Evolutionary conservation across 2,329 filamentous ascomycete genomes (phyloP), one percentile per base, ranked within the genome.

Genomic region (Myriosclerotinia scirpicola): DNA sequence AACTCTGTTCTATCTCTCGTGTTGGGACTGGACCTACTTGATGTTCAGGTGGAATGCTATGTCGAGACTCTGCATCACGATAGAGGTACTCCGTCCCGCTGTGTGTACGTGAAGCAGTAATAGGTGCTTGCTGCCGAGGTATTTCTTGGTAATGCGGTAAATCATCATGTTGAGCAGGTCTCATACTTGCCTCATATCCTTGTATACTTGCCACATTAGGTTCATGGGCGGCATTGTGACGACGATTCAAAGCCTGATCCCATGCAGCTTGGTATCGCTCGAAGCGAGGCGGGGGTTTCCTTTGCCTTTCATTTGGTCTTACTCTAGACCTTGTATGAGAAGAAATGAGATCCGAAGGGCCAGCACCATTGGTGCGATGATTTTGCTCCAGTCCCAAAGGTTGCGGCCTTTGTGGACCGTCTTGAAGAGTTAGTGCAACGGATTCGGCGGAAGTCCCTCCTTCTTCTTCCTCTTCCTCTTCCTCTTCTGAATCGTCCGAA

Each of bases 251-350:
- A 30, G 76, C 76, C 44, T 76, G 70, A n/a, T 76, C 69, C 71
- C 73, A 77, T n/a, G 76, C 75, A 52, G 75, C 74, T 64, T 74
- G 74, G 63, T 77, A 77, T 30, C 76, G 72, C 60, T 74, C 73
- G 64, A 76, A 75, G 20, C 75, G 74, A 48, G 72, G 71, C 46
- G 74, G 73, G 2, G 70, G 67, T 61, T 67, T 73, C 63, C 71
- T 64, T 14, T 50, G 34, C 38, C 40, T 42, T 40, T 59, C 59
- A 5, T 50, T 42, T 17, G 40, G 34, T 38, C 46, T 65, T 44
- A 26, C 22, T 53, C 36, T 54, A 56, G 60, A 64, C 15, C 38
- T 54, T 64, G 58, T 38, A 38, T 50, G 44, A 26, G 44, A 61
- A 61, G 44, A 40, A 50, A 61, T 38, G 46, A 14, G 17, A 34